These are phyloP conservation scores for Wickerhamomyces sp. DNA, from an alignment of 1,139 yeast genomes.

Conservation along the genomic window DNA sequence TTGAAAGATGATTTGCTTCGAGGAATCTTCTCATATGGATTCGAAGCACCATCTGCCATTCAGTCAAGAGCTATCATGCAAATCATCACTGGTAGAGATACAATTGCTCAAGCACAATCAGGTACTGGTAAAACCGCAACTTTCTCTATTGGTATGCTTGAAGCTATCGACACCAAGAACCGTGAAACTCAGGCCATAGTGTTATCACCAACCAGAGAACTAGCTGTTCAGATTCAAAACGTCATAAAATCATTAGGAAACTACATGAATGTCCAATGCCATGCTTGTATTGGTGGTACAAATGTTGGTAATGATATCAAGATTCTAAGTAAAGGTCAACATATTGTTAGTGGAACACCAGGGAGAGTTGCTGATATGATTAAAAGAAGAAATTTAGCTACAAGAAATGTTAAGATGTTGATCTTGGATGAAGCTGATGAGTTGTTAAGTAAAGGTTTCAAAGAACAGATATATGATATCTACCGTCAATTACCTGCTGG, in stretches of 20 bases:
- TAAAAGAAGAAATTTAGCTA: constrained; percentile 62
- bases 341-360: constrained; percentile 95
- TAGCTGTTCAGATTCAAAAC: constrained; percentile 83
- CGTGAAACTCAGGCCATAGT: constrained; percentile 79
- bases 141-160: constrained; percentile 85
- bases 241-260: constrained; percentile 84
- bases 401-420: constrained; percentile 74
- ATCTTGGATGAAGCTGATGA: constrained; percentile 96
- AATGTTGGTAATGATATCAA: constrained; percentile 77
- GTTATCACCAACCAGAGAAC: constrained; percentile 92
- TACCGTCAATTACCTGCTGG: constrained; percentile 74
- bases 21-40: constrained; percentile 89
- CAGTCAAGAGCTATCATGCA: constrained; percentile 94
- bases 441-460: constrained; percentile 82
- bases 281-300: constrained; percentile 93
- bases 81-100: constrained; percentile 84
- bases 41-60: constrained; percentile 91
- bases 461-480: constrained; percentile 87
- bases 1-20: constrained; percentile 59
- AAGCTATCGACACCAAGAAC: constrained; percentile 64
- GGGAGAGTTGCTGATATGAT: constrained; percentile 90
- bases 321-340: constrained; percentile 71
- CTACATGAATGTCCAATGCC: constrained; percentile 76
- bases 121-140: constrained; percentile 99
- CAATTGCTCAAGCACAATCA: constrained; percentile 96